Base-by-base conservation (phyloP, 176 grass and related monocot genomes). In the Carex myosuroides region DNA sequence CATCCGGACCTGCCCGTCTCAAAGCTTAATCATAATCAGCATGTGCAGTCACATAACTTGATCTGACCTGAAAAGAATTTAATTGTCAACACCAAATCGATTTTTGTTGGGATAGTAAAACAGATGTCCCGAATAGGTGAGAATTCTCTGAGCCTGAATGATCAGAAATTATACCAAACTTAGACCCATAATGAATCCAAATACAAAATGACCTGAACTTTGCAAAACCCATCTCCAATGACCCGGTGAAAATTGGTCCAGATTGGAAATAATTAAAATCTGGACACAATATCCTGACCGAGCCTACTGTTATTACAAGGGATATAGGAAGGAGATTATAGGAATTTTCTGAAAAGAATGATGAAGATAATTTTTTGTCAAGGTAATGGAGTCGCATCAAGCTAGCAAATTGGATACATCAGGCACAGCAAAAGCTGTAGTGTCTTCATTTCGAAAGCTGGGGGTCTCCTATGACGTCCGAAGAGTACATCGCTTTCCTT, bases 361-460 rank as follows among this genome's bases (percentile, higher is more conserved):
- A 79, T 57, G 39, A 20, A 60, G 59, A 41, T 66, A 30, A 6
- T 3, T 46, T 60, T 60, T 60, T 84, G 20, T 66, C 39, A 81
- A 98, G 95, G 89, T 95, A 72, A 83, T 95, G 88, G 95, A 98
- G 76, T 98, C 92, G 8, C 92, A 95, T 93, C 92, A 95, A 90
- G 89, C 86, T 35, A 87, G 82, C 68, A 98, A 98, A 89, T 44
- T 86, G 79, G 95, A 94, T 69, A 86, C 86, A 55, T 98, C 91
- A 80, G 92, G 87, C 80, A 94, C 91, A 57, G 92, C 92, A 66
- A 91, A 91, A 91, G 89, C 88, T 62, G 85, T 93, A 22, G 91
- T 90, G 81, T 81, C 91, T 85, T 95, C 80, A 77, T 93, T 98
- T 81, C 84, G 90, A 73, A 93, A 95, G 66, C 33, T 98, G 81